Base-by-base conservation (phyloP, 345 rosid genomes). In the Abelmoschus esculentus region DNA sequence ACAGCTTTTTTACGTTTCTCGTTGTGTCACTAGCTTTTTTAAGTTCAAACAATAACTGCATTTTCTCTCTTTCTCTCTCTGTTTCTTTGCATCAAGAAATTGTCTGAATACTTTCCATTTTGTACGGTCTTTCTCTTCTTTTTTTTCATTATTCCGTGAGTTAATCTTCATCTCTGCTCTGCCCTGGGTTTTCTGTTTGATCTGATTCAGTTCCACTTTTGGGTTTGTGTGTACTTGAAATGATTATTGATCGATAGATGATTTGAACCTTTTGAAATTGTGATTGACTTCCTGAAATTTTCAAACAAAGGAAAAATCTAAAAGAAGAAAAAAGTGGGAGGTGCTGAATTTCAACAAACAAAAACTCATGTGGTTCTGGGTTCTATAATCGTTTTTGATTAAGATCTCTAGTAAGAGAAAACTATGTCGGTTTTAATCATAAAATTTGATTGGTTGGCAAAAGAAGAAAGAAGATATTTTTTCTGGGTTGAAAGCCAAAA, bases 281-380 rank as follows among this genome's bases (percentile, higher is more conserved):
- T 46, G 55, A 34, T 29, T 13, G 54, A 12, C 6, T 61, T 61
- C 12, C 10, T n/a, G 13, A 5, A 10, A 55, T 55, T 22, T 7
- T 55, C 59, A 19, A 59, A 31, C 62, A 2, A 59, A 31, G 9
- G 49, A 40, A 63, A 36, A 36, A 36, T 36, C 6, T 13, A 32
- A 32, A 32, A 47, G 4, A 49, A 49, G 13, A 62, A 46, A 22
- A 10, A 40, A 44, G 38, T 44, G 68, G 29, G 53, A 42, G 53
- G 54, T 22, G 54, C 19, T 26, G 36, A 44, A 64, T 44, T 46
- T 65, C 22, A 19, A 46, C 47, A 34, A 26, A 65, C 55, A 46
- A 36, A 36, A 36, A 36, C 26, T 66, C 55, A 31, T 26, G 55
- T 65, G 55, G 69, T 65, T 65, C 13, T 44, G 69, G 53, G 36